A percentile compares a stretch with the other conserved stretches of the same genome.
Conservation (phyloP, 495 filamentous ascomycete genomes). For the Daldinia concentrica region DNA sequence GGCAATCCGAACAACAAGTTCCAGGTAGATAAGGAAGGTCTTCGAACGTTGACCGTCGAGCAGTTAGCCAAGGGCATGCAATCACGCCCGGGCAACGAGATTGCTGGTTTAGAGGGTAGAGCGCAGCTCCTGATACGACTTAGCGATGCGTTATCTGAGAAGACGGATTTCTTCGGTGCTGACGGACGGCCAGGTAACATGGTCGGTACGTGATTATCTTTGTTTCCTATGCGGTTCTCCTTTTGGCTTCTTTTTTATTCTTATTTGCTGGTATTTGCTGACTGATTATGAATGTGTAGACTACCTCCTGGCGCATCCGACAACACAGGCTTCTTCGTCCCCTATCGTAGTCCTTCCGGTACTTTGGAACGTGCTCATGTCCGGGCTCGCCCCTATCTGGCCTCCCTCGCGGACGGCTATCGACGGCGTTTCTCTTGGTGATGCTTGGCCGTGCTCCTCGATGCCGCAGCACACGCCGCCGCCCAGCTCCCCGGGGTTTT, state of each 20-base stretch:
- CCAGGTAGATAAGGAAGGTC: slow-evolving; percentile 86
- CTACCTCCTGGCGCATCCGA: slow-evolving; percentile 89
- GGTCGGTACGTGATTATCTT: slow-evolving; percentile 71
- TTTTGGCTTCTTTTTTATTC: neutral
- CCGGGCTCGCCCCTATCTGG: slow-evolving; percentile 89
- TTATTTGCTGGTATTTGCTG: slow-evolving; percentile 15
- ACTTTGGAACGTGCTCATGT: slow-evolving; percentile 88
- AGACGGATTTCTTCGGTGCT: slow-evolving; percentile 84
- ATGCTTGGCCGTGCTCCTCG: slow-evolving; percentile 90
- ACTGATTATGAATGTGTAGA: slow-evolving; percentile 60
- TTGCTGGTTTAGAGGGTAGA: slow-evolving; percentile 88
- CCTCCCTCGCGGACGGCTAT: slow-evolving; percentile 87
- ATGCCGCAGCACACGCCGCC: slow-evolving; percentile 76
- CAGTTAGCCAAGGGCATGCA: slow-evolving; percentile 80
- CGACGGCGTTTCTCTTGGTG: slow-evolving; percentile 87
- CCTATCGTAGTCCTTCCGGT: slow-evolving; percentile 92
- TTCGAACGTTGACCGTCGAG: slow-evolving; percentile 78
- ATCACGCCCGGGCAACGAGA: slow-evolving; percentile 79
- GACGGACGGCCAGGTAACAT: slow-evolving; percentile 91
- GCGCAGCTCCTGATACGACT: slow-evolving; percentile 81
- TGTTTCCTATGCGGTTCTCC: neutral
- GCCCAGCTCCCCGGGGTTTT: slow-evolving; percentile 53
- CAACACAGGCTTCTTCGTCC: slow-evolving; percentile 84
- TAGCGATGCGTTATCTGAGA: slow-evolving; percentile 73
- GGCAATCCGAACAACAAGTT: slow-evolving; percentile 80